phyloP scores from a whole-genome alignment of 352 stramenopile species.

The Pilasporangium apinafurcum region DNA sequence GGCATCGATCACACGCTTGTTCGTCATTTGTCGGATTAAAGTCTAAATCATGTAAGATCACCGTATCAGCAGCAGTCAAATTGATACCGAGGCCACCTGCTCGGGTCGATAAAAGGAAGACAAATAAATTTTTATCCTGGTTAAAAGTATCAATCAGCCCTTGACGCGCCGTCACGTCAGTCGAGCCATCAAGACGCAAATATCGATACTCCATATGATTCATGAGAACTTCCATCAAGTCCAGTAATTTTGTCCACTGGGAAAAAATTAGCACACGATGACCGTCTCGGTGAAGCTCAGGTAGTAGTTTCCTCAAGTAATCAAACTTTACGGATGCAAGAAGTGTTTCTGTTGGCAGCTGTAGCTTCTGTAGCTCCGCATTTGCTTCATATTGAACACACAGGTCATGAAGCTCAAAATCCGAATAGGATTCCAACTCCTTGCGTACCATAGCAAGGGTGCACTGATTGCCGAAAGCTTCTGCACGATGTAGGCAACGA shows the following conservation, averaged over 20 bases:
- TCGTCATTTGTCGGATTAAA: conserved; percentile 85
- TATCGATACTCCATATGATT: conserved; percentile 68
- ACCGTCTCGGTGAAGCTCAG: conserved; percentile 75
- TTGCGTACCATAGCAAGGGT: conserved; percentile 81
- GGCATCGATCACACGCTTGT: conserved; percentile 86
- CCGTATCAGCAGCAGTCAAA: conserved; percentile 88
- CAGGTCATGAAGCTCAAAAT: conserved; percentile 95
- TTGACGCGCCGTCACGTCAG: conserved; percentile 67
- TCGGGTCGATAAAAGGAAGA: conserved; percentile 96
- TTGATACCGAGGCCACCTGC: conserved; percentile 98
- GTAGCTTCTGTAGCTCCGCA: conserved; percentile 76
- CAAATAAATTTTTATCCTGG: conserved; percentile 90
- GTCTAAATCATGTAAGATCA: conserved; percentile 86
- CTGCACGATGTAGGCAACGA: conserved; percentile 64
- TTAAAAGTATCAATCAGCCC: conserved; percentile 83
- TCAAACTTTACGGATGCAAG: conserved; percentile 94
- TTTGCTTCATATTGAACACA: conserved; percentile 85
- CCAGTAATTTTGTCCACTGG: conserved; percentile 94
- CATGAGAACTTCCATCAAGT: conserved; percentile 91
- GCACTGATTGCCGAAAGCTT: conserved; percentile 84
- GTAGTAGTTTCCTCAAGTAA: conserved; percentile 84
- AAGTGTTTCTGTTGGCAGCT: conserved; percentile 84
- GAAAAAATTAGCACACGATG: conserved; percentile 97
- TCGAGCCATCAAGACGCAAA: conserved; percentile 74
- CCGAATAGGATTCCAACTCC: conserved; percentile 91